These are phyloP conservation scores for Coriolopsis trogii DNA, from an alignment of 1,284 basidiomycete genomes.

Conservation along the genomic window DNA sequence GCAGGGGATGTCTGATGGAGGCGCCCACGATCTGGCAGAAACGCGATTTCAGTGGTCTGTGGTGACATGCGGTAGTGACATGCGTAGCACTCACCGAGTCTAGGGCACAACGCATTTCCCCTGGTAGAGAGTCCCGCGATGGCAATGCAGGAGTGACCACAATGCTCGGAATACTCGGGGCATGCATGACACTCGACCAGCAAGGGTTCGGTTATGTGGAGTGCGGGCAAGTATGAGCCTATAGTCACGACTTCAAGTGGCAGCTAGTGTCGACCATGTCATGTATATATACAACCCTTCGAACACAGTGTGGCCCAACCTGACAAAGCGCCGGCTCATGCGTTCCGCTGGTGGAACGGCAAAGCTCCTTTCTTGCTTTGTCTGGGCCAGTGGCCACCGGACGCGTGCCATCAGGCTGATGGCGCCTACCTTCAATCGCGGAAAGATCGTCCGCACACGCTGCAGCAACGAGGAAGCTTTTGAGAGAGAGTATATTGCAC, in stretches of 20 bases:
- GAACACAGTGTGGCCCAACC: neutral
- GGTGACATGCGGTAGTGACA: neutral
- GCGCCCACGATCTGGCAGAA: constrained; percentile 7
- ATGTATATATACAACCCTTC: neutral
- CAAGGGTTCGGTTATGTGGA: too few species aligned
- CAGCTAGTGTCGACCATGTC: neutral
- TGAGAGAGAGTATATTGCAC: too few species aligned
- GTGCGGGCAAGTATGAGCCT: neutral
- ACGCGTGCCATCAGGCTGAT: too few species aligned
- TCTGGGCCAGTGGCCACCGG: too few species aligned
- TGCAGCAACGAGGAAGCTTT: too few species aligned
- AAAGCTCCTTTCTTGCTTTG: constrained; percentile 4
- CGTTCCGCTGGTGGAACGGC: constrained; percentile 5
- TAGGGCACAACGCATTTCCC: constrained; percentile 17
- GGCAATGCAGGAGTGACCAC: constrained; percentile 22
- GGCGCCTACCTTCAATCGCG: too few species aligned
- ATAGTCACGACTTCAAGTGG: too few species aligned
- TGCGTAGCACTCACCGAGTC: constrained; percentile 12
- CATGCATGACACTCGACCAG: too few species aligned
- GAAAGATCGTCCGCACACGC: too few species aligned
- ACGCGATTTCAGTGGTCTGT: neutral
- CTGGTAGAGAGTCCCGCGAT: constrained; percentile 18
- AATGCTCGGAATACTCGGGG: constrained; percentile 14
- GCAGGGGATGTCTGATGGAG: neutral
- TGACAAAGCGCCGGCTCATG: constrained; percentile 4